phyloP scores from a whole-genome alignment of 352 stramenopile genomes.

The Phytophthora pistaciae region DNA sequence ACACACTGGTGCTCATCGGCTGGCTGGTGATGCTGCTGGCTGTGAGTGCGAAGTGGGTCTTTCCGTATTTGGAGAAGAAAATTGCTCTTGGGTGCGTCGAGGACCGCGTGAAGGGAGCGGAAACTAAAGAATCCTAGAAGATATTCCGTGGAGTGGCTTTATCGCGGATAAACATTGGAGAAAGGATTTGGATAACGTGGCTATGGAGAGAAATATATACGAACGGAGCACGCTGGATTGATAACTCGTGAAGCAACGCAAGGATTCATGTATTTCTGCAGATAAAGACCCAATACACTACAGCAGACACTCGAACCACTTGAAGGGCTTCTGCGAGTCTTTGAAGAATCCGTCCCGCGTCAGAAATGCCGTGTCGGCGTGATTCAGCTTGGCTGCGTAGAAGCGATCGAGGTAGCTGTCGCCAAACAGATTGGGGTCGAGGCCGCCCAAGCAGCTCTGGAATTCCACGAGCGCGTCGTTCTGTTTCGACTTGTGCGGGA shows the following conservation, averaged over 20 bases:
- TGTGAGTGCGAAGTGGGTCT: constrained; percentile 41
- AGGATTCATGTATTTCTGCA: too few species aligned
- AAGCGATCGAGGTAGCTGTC: constrained; percentile 25
- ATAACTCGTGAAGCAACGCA: too few species aligned
- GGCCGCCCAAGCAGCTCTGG: constrained; percentile 39
- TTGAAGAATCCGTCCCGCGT: constrained; percentile 38
- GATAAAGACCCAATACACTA: too few species aligned
- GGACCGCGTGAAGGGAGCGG: constrained; percentile 25
- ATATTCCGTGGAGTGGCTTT: background rate
- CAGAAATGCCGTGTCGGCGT: constrained; percentile 47
- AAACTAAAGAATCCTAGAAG: background rate
- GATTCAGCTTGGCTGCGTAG: constrained; percentile 47
- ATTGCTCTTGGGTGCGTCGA: constrained; percentile 53
- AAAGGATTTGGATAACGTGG: too few species aligned
- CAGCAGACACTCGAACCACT: constrained; percentile 48
- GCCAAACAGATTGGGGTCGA: constrained; percentile 32
- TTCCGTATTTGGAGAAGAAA: constrained; percentile 65
- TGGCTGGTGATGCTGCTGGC: constrained; percentile 61
- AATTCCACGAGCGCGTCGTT: constrained; percentile 46
- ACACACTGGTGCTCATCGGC: constrained; percentile 62
- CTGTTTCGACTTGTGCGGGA: constrained; percentile 35
- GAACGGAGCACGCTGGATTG: too few species aligned
- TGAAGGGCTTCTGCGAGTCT: constrained; percentile 35
- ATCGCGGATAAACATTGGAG: too few species aligned
- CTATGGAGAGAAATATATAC: too few species aligned